These are phyloP conservation scores for Bipolaris bicolor DNA, from an alignment of 2,329 filamentous ascomycete genomes.

Conservation along the genomic window DNA sequence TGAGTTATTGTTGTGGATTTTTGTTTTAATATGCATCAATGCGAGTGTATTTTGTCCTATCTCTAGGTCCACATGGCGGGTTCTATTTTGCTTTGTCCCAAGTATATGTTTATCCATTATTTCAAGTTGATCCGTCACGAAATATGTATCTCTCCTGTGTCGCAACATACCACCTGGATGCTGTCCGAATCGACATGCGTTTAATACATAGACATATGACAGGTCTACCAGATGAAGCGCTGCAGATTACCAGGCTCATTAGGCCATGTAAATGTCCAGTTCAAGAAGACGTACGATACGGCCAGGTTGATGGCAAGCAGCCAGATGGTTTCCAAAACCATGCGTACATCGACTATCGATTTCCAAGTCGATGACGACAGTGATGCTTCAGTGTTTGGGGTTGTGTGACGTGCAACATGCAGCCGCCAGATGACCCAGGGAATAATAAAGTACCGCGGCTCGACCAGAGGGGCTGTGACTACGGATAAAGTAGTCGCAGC, in stretches of 20 bases:
- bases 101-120: neutral
- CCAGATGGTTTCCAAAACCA: slow-evolving; percentile 72
- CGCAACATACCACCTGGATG: neutral
- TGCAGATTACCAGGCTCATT: slow-evolving; percentile 67
- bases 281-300: slow-evolving; percentile 75
- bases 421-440: slow-evolving; percentile 94
- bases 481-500: slow-evolving; percentile 77
- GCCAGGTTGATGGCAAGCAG: slow-evolving; percentile 67
- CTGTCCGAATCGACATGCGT: no score
- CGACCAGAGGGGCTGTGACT: slow-evolving; percentile 87
- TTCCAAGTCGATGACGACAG: neutral
- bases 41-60: neutral
- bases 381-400: slow-evolving; percentile 14
- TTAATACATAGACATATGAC: neutral
- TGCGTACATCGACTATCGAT: slow-evolving; percentile 46
- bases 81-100: neutral
- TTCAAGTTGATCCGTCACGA: neutral
- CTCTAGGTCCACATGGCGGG: neutral
- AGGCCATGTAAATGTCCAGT: slow-evolving; percentile 70
- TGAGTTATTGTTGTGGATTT: neutral
- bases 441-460: slow-evolving; percentile 94
- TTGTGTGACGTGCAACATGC: slow-evolving; percentile 64
- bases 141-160: neutral
- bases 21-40: slow-evolving; percentile 4
- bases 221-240: slow-evolving; percentile 71